Base-by-base conservation (phyloP, 768 basidiomycete genomes). In the Pisolithus tinctorius region DNA sequence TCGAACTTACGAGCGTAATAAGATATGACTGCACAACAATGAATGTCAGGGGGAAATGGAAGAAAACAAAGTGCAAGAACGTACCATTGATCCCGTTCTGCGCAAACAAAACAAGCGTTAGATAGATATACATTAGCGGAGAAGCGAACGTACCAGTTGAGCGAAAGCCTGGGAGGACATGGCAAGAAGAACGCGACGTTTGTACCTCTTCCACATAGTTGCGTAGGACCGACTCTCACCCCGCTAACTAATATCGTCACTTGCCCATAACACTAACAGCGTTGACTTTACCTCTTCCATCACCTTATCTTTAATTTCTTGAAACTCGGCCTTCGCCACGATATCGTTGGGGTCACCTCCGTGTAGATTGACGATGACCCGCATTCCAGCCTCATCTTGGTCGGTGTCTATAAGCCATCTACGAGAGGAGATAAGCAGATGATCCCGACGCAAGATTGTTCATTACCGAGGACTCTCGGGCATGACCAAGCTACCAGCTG, bases 141-240 rank as follows among this genome's bases (percentile, higher is more conserved):
- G 25, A 7, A 51, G 41, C 59, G 25, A 5, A 75, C 89, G 54
- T 56, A 92, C 93, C 62, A 96, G 72, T 63, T 96, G 94, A 40
- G 94, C 94, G 69, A 96, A 95, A 39, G 90, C 88, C 66, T 96
- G 94, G 50, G 91, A 91, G 17, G 88, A 90, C 90, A 94, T 94
- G 14, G 94, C 94, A 43, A 97, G 80, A 55, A 96, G 65, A 10
- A 98, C 93, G 31, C 93, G 77, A 29, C 84, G 83, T 61, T 86
- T 86, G 65, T 97, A 96, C 59, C 80, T 79, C 58, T 68, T 81
- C 92, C 93, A 97, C 83, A 98, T 88, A 37, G 76, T 75, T 29
- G 63, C 60, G 68, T 98, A 98, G 2, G 83, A 78, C 44, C 91
- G 78, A 41, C 74, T 84, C 55, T 87, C 90, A 23, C 84, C 86